Base-by-base conservation (phyloP, 192 early-diverging fungal genomes). In the Linnemannia hyalina region DNA sequence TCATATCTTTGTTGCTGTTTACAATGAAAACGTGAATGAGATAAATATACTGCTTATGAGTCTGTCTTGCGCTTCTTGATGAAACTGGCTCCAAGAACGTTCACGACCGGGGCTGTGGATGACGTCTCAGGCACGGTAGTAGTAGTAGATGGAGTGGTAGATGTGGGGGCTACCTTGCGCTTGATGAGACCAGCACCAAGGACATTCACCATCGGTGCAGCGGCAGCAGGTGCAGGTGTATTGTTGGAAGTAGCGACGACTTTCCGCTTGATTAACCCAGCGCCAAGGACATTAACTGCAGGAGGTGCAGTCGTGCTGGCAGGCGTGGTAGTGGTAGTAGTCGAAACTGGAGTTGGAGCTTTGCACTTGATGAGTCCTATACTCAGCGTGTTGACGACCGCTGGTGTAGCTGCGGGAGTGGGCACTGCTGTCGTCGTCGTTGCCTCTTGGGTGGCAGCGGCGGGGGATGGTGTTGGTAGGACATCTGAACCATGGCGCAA, bases 361-460 rank as follows among this genome's bases (percentile, higher is more conserved):
- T 85, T 85, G 73, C 74, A 74, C 38, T 80, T 85, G 49, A 85
- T 85, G 69, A 80, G 42, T n/a, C 83, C 78, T 0, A 63, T 15
- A 15, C 60, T 42, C 6, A 85, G 38, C 18, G 69, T 76, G 36
- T 72, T 69, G n/a, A 80, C 69, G 11, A 65, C 41, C 49, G 40
- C 63, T 11, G 73, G 32, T 5, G 38, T 1, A 1, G 71, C 11
- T 26, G 20, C 18, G 1, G 47, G 52, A 18, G 74, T 15, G 65
- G 71, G 6, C 18, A 52, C 23, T 57, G 70, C 10, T n/a, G 46
- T 20, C 52, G 49, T n/a, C 47, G 75, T 44, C 20, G 55, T 6
- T 36, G 38, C 0, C 55, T 74, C 47, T 11, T 60, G 42, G 3
- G 29, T 40, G 15, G 23, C 6, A 13, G 0, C 5, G 18, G 71